These are phyloP conservation scores for Microbotryum scabiosae DNA, from an alignment of 1,284 basidiomycete species.

Conservation along the genomic window DNA sequence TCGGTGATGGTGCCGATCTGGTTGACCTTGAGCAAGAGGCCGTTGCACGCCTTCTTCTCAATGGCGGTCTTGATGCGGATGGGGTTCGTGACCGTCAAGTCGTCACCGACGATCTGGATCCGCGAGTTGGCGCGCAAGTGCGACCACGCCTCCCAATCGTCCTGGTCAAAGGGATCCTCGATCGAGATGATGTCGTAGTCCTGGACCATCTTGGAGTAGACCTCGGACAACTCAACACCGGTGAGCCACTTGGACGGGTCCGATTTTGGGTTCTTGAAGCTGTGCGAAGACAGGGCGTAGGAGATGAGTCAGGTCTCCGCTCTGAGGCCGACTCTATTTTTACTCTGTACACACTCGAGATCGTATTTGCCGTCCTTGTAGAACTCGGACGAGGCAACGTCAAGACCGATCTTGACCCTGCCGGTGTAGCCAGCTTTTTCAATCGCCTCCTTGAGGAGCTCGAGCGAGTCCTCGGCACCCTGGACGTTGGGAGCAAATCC, in stretches of 20 bases:
- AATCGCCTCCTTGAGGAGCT: conserved; percentile 92
- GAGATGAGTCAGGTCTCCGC: conserved; percentile 28
- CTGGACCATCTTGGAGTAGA: conserved; percentile 77
- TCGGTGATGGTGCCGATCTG: conserved; percentile 99
- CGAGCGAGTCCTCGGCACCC: conserved; percentile 94
- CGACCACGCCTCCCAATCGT: conserved; percentile 79
- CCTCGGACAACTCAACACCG: conserved; percentile 83
- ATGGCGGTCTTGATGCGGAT: conserved; percentile 97
- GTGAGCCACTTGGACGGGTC: conserved; percentile 91
- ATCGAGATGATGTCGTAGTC: conserved; percentile 96
- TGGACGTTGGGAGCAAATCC: conserved; percentile 98
- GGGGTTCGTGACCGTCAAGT: conserved; percentile 98
- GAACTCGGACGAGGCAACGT: conserved; percentile 99
- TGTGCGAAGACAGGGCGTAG: not conserved
- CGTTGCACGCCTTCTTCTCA: conserved; percentile 99
- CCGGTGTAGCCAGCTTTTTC: conserved; percentile 96
- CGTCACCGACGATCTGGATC: conserved; percentile 90
- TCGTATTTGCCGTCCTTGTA: conserved; percentile 99
- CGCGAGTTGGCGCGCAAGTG: conserved; percentile 71
- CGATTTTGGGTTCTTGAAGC: conserved; percentile 92
- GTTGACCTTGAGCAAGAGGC: conserved; percentile 95
- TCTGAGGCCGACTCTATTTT: not conserved
- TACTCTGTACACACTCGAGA: conserved; percentile 65
- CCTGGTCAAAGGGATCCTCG: conserved; percentile 99
- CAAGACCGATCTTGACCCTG: conserved; percentile 97